Evolutionary conservation across 1,139 yeast species (phyloP), one percentile per base, ranked within the genome.

Genomic region (Zygotorulaspora mrakii): DNA sequence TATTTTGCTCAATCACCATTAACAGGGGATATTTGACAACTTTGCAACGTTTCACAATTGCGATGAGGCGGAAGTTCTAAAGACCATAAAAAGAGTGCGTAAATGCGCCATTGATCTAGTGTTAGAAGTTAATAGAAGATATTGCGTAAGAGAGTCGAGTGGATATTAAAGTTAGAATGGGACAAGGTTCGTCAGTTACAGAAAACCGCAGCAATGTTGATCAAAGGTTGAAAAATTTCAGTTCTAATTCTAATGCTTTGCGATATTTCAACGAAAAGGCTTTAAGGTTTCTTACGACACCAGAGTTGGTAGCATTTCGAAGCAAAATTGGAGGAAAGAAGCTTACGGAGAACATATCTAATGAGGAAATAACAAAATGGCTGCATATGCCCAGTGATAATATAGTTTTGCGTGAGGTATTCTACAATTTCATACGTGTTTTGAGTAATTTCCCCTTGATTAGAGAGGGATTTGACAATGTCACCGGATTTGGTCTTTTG

Each of bases 391-490:
- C 70, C 2, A 47, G 43, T 1, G 55, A 61, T 8, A 47, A 55
- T 4, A 40, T 47, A 0, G 50, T 52, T 2, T 51, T 68, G 1
- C 54, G 64, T 0, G 53, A 55, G 4, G 37, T 68, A 2, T 37
- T 74, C 2, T 64, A 62, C 50, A 54, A 57, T 8, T 52, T 67
- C 13, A 53, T 71, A 2, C 49, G 56, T 14, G 61, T 62, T 24
- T 48, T 75, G 26, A 63, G 71, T 1, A 62, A 61, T 17, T 76
- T 71, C 51, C 81, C 81, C 0, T 61, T 71, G 35, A 46, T 73
- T 22, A 59, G 62, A 4, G 54, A 55, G 25, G 48, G 57, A 7
- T 54, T 57, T 3, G 58, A 62, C 5, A 54, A 64, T 1, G 52
- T 73, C n/a, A 67, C 70, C 1, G 59, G 68, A 9, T 63, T 65